Evolutionary conservation across 169 alveolate species (phyloP), one percentile per base, ranked within the genome.

Genomic region (Perkinsus olseni): DNA sequence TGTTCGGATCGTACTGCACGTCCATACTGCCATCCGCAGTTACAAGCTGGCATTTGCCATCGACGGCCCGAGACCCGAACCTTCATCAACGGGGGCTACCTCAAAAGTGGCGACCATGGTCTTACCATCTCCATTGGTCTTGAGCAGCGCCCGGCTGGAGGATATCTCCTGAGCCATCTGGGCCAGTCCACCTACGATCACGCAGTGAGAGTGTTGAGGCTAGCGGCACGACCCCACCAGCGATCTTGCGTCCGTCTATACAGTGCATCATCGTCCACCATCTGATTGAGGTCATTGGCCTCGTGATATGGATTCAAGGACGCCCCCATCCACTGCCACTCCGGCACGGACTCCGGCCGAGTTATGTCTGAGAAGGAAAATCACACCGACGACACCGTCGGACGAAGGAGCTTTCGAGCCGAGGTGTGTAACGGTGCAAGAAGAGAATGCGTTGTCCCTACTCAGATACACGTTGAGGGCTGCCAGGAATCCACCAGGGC

Each of bases 401-500:
- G n/a, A n/a, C 74, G 38, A 93, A 92, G 37, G 82, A 93, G 4
- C 95, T 91, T 39, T 93, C 93, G 91, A 50, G n/a, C n/a, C n/a
- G n/a, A n/a, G n/a, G n/a, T n/a, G n/a, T n/a, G n/a, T n/a, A n/a
- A n/a, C n/a, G n/a, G n/a, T n/a, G n/a, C n/a, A n/a, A n/a, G n/a
- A n/a, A n/a, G n/a, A n/a, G n/a, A n/a, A n/a, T n/a, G n/a, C n/a
- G n/a, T n/a, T n/a, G n/a, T 94, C 39, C 91, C 38, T 74, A 94
- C 95, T 38, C 62, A 94, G 51, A 45, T 94, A 94, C 36, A 92
- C 94, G 37, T 94, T 94, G 50, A 94, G 91, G 37, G 95, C 95
- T 34, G 95, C 92, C 74, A 94, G 91, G 91, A 94, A 94, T n/a
- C 95, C 95, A 28, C 95, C 95, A 0, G 95, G 95, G 93, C 95